Percentiles rank a stretch among this genome's conserved stretches.
phyloP scores from a whole-genome alignment of 495 filamentous ascomycete genomes.

The Aspergillus olivimuriae region DNA sequence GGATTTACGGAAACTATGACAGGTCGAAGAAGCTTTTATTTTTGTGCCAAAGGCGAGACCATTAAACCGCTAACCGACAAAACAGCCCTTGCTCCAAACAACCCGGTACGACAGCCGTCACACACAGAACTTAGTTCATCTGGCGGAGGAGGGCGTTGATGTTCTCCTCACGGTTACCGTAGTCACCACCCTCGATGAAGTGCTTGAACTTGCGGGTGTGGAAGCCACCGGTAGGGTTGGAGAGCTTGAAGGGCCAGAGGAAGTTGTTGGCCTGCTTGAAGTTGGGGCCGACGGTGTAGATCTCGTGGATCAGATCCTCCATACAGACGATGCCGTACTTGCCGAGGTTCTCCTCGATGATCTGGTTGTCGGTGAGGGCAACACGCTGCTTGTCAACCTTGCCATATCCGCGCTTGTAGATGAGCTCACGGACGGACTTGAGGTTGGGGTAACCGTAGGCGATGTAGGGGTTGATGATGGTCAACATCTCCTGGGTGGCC shows the following conservation, averaged over 20 bases:
- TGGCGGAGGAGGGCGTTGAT: slow-evolving; percentile 94
- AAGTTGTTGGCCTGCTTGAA: slow-evolving; percentile 99
- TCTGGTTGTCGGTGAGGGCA: slow-evolving; percentile 91
- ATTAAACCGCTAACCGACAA: slow-evolving; percentile 34
- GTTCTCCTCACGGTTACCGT: slow-evolving; percentile 97
- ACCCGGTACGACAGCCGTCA: slow-evolving; percentile 24
- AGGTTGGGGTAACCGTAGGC: slow-evolving; percentile 99
- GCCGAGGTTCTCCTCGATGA: slow-evolving; percentile 94
- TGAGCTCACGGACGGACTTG: slow-evolving; percentile 95
- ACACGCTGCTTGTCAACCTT: slow-evolving; percentile 96
- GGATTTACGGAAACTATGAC: not conserved
- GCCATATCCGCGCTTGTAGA: slow-evolving; percentile 99
- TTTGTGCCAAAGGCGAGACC: slow-evolving; percentile 25
- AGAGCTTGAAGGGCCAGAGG: slow-evolving; percentile 99
- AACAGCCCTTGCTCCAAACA: slow-evolving; percentile 28
- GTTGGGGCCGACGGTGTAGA: slow-evolving; percentile 96
- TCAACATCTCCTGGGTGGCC: slow-evolving; percentile 96
- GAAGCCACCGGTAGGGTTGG: slow-evolving; percentile 96
- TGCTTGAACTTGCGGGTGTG: slow-evolving; percentile 95
- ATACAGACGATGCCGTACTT: slow-evolving; percentile 99
- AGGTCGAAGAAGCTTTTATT: slow-evolving; percentile 26
- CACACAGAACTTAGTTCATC: slow-evolving; percentile 77
- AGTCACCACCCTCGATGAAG: slow-evolving; percentile 97
- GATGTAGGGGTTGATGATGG: slow-evolving; percentile 95
- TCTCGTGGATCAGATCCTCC: slow-evolving; percentile 99